Evolutionary conservation across 768 basidiomycete genomes (phyloP), one percentile per base, ranked within the genome.

Genomic region (Mycena haematopus): DNA sequence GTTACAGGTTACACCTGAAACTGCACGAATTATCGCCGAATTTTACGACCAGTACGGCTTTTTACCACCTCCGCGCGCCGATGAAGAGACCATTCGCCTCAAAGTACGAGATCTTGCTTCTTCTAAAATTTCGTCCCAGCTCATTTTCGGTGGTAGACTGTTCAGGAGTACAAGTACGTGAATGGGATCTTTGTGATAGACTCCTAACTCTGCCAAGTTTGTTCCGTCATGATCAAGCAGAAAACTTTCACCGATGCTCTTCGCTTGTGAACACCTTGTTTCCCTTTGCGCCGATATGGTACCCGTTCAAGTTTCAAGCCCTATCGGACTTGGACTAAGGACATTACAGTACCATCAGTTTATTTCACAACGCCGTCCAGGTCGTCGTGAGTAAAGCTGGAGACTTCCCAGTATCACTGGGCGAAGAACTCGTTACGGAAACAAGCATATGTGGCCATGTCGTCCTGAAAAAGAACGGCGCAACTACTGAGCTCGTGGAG

Each of bases 121-220:
- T 42, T 54, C 19, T 21, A 22, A 6, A 33, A 6, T 21, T 42
- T 2, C 5, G 4, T 14, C 17, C 25, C 11, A 21, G 27, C 40
- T 53, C 13, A 53, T 36, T 3, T 9, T 27, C 14, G 10, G 22
- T 33, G 31, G 27, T 33, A 49, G 36, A 49, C 52, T 2, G 59
- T 64, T 9, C 45, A 47, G n/a, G 63, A 64, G 31, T 64, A 60
- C 58, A 63, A 63, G 62, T 63, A 27, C n/a, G 62, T 31, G 33
- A n/a, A 6, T 22, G 36, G 17, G n/a, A 3, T 52, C 14, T 52
- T 36, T 14, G 13, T 36, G 8, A 36, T 11, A 22, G 19, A 5
- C 14, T 11, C 35, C 22, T 22, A 14, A 36, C 35, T 22, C 51
- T 50, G 27, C 19, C 29, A 36, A 64, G 58, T 40, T 53, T 65